Evolutionary conservation across 2,329 filamentous ascomycete genomes (phyloP).

Genomic region (Geosmithia morbida): DNA sequence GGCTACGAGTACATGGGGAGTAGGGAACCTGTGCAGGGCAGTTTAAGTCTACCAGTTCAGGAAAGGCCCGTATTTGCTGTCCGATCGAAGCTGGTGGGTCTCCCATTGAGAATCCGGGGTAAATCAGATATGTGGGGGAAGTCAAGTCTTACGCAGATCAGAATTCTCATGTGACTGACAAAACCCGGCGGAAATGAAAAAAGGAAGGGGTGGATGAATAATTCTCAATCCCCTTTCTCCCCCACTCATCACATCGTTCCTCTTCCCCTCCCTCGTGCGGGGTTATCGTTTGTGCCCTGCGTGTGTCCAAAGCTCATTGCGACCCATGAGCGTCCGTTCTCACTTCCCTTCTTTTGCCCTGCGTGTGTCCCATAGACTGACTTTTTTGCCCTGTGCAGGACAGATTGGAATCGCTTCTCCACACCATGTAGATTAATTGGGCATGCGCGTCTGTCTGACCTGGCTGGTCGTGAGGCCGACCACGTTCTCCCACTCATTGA

Average conservation of each 20-base stretch:
- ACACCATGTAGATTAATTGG: background rate
- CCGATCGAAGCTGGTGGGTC: too few relatives aligned
- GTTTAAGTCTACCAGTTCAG: too few relatives aligned
- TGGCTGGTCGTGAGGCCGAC: background rate
- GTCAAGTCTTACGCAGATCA: background rate
- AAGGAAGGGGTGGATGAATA: background rate
- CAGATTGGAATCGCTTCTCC: background rate
- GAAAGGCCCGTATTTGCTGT: too few relatives aligned
- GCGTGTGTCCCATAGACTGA: background rate
- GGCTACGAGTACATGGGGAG: too few relatives aligned
- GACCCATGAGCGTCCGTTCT: background rate
- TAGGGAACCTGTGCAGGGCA: too few relatives aligned
- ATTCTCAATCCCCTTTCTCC: background rate
- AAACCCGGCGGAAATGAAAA: background rate
- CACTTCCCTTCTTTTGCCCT: background rate
- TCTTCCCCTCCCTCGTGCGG: background rate
- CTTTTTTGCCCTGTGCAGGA: background rate
- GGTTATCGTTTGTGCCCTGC: background rate
- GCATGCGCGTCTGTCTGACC: background rate
- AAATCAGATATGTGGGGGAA: background rate
- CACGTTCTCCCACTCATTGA: background rate
- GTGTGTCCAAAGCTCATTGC: background rate
- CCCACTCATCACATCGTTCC: background rate
- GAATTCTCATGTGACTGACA: background rate
- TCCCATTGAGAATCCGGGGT: background rate